Percentiles rank a stretch among this genome's conserved stretches.
phyloP scores from a whole-genome alignment of 179 eudicot species.

The Carnegiea gigantea region DNA sequence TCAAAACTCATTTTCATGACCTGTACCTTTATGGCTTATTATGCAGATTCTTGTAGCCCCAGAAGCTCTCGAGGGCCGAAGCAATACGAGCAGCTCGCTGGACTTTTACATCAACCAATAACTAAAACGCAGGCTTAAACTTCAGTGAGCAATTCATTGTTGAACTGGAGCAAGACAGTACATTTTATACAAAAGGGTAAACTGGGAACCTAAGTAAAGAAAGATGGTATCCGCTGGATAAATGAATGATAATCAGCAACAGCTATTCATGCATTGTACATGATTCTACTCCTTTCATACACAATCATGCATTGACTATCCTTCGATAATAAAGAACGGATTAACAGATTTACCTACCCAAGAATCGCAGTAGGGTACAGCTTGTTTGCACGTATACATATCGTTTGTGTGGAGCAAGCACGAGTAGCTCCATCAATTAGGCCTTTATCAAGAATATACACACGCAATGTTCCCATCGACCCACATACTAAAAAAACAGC shows the following conservation, averaged over 20 bases:
- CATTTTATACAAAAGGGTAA: background rate
- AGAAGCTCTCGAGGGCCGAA: too few relatives aligned
- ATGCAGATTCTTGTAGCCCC: too few relatives aligned
- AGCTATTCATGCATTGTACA: conserved; percentile 11
- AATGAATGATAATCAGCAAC: background rate
- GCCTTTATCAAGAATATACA: background rate
- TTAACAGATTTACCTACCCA: conserved; percentile 2
- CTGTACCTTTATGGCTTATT: too few relatives aligned
- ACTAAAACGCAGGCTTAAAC: too few relatives aligned
- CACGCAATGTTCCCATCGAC: background rate
- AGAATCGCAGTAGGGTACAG: background rate
- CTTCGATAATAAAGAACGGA: conserved; percentile 1
- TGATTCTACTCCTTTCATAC: conserved; percentile 18
- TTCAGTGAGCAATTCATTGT: too few relatives aligned
- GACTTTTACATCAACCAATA: too few relatives aligned
- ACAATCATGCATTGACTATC: conserved; percentile 14
- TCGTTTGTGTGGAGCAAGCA: background rate
- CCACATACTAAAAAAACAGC: background rate
- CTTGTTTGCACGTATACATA: background rate
- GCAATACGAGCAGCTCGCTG: too few relatives aligned
- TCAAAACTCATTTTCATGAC: too few relatives aligned
- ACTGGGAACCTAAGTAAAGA: background rate
- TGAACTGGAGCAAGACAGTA: background rate
- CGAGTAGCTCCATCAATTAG: too few relatives aligned
- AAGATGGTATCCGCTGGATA: background rate